These are phyloP conservation scores for Tetrapisispora taiwanensis DNA, from an alignment of 805 yeast species.

Conservation along the genomic window DNA sequence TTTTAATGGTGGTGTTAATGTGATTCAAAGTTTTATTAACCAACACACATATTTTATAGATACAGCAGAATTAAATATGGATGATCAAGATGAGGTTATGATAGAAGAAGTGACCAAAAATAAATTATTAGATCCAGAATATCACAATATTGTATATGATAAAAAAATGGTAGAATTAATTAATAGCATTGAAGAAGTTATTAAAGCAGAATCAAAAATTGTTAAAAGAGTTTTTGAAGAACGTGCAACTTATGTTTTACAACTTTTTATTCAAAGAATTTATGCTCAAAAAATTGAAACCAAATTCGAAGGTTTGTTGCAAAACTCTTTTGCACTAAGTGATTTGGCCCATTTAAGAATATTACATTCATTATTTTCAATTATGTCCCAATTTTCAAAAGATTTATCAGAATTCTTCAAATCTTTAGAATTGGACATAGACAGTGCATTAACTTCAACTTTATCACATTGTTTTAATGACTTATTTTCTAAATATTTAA, in stretches of 20 bases:
- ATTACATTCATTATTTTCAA: slow-evolving; percentile 53
- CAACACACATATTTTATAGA: slow-evolving; percentile 60
- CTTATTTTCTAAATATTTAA: slow-evolving; percentile 58
- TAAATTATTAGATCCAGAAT: slow-evolving; percentile 48
- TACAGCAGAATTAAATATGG: slow-evolving; percentile 24
- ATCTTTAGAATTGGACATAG: slow-evolving; percentile 36
- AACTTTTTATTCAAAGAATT: slow-evolving; percentile 61
- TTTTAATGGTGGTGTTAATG: slow-evolving; percentile 77
- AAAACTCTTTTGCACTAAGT: slow-evolving; percentile 51
- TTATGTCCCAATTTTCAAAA: slow-evolving; percentile 50
- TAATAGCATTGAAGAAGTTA: slow-evolving; percentile 46
- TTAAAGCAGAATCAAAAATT: slow-evolving; percentile 62
- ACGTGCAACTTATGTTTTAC: slow-evolving; percentile 52
- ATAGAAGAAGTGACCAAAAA: slow-evolving; percentile 48
- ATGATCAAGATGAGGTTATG: slow-evolving; percentile 21
- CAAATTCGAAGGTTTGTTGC: slow-evolving; percentile 47
- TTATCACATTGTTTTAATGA: slow-evolving; percentile 69
- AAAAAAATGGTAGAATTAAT: slow-evolving; percentile 42
- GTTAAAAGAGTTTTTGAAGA: slow-evolving; percentile 65
- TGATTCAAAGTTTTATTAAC: slow-evolving; percentile 70
- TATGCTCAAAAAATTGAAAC: slow-evolving; percentile 62
- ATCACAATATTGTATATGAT: slow-evolving; percentile 40
- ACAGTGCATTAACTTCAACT: slow-evolving; percentile 35
- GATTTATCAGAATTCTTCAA: slow-evolving; percentile 53
- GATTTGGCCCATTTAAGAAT: slow-evolving; percentile 67